Base-by-base conservation (phyloP, 257 asterid species). In the Mentha longifolia region DNA sequence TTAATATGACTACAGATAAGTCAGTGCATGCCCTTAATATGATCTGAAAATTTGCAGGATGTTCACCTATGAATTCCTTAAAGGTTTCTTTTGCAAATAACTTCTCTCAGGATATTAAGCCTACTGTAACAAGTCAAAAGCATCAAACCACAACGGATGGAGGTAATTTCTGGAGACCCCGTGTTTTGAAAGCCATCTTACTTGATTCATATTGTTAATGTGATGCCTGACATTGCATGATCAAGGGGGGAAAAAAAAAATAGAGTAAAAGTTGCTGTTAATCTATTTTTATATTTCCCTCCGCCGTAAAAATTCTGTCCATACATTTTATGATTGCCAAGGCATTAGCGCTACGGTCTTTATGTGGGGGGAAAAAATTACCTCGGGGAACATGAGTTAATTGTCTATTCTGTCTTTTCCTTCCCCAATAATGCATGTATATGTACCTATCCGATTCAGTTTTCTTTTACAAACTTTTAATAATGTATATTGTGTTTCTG, bases 141-240 rank as follows among this genome's bases (percentile, higher is more conserved):
- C 71, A 79, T 57, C 79, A 20, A 59, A 78, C 62, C 56, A 46
- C 70, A 63, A 63, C 67, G 72, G 19, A 35, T 72, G 83, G 71
- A 84, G 96, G 92, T 89, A 74, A 75, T 58, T 72, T 77, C 50
- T 28, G 42, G 20, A 43, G 68, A 4, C 37, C 33, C 42, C 20
- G n/a, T 28, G 28, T 28, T 12, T 69, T 51, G 31, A 9, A 62
- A 10, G 35, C 9, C 39, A 15, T 61, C 10, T 60, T 31, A 49
- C 63, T 55, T 45, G 39, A 15, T 41, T 60, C 52, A 4, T 46
- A 15, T n/a, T 55, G 28, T 51, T 52, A 67, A n/a, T 54, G 50
- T 30, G 22, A 8, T 22, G 39, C 12, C 64, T 20, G 45, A 39
- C 59, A 1, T 70, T 6, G 31, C 46, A 52, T 35, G 35, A 65